Evolutionary conservation across 257 asterid species (phyloP).

Genomic region (Paraleonurus japonicus): DNA sequence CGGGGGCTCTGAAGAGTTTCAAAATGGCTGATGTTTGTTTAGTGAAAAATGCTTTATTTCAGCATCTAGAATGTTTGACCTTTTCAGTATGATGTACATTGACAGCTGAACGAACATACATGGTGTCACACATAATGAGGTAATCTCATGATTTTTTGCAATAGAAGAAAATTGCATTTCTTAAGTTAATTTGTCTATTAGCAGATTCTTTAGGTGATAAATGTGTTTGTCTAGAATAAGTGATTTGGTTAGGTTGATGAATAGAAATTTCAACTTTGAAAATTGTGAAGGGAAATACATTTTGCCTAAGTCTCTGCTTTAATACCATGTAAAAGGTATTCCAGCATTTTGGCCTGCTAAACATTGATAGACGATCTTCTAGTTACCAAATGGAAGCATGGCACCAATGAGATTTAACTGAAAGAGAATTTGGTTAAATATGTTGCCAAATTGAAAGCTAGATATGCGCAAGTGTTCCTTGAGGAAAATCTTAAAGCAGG

Average conservation of each 20-base stretch:
- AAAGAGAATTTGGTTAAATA: not conserved
- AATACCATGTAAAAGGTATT: not conserved
- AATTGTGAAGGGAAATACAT: not conserved
- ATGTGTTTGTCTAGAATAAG: not conserved
- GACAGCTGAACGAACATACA: not conserved
- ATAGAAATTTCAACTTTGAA: not conserved
- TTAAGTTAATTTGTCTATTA: not conserved
- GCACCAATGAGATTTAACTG: not conserved
- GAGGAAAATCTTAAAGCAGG: not conserved
- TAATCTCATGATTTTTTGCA: not conserved
- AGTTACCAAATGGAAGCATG: not conserved
- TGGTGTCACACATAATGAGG: not conserved
- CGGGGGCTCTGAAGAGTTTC: not conserved
- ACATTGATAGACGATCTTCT: not conserved
- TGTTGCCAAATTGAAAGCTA: slow-evolving; percentile 4
- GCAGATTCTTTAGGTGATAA: not conserved
- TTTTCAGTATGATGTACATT: not conserved
- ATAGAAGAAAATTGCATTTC: not conserved
- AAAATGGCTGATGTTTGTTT: not conserved
- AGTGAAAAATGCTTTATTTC: no score
- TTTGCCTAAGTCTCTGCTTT: not conserved
- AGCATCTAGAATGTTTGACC: not conserved
- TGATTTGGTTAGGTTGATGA: not conserved
- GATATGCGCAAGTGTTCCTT: not conserved
- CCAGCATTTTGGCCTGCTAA: not conserved